A percentile compares a stretch with the other conserved stretches of the same genome.
Conservation (phyloP, 306 rosid species). For the Hippophae rhamnoides region DNA sequence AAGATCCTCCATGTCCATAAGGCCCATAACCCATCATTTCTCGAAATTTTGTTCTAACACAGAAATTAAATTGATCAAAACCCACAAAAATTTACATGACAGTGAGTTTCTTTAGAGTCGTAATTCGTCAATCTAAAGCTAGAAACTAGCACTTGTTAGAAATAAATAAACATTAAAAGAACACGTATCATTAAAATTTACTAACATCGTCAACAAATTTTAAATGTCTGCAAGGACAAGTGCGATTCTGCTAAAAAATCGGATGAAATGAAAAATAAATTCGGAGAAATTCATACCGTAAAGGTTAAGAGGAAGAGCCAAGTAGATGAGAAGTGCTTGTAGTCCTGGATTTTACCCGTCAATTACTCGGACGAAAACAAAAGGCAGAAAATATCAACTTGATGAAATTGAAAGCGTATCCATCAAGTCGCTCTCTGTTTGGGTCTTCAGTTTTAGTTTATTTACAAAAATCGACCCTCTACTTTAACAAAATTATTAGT, state of each 20-base stretch:
- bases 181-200: constrained; percentile 5
- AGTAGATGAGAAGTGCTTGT: constrained; percentile 11
- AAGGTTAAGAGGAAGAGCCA: not conserved
- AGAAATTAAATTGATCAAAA: constrained; percentile 26
- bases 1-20: constrained; percentile 37
- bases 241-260: not conserved
- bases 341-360: constrained; percentile 23
- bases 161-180: not conserved
- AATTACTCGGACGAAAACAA: not conserved
- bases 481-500: not conserved
- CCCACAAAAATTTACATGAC: constrained; percentile 15
- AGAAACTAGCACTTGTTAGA: not conserved
- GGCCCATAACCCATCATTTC: constrained; percentile 50
- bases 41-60: constrained; percentile 14
- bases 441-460: not conserved
- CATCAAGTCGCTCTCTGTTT: not conserved
- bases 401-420: no score
- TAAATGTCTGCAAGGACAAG: constrained; percentile 1
- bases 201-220: not conserved
- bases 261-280: not conserved
- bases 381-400: not conserved
- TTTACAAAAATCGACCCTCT: constrained; percentile 4
- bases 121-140: not conserved
- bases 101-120: not conserved
- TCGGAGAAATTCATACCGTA: constrained; percentile 19